Evolutionary conservation across 768 basidiomycete species (phyloP).

Genomic region (Rhizopogon vulgaris): DNA sequence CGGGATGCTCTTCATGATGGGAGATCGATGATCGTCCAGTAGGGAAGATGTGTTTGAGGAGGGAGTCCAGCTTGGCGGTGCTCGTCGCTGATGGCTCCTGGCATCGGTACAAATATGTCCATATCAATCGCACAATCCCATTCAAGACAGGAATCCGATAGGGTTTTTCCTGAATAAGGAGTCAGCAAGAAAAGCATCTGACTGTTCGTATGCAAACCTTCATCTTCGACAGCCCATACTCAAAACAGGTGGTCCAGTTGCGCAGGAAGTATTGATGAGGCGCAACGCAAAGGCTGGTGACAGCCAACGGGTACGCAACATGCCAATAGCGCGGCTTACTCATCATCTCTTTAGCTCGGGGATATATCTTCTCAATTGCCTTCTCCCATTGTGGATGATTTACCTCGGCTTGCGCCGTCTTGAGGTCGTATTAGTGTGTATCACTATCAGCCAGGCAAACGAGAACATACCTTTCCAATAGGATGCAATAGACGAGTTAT

Average conservation of each 20-base stretch:
- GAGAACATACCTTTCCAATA: slow-evolving; percentile 65
- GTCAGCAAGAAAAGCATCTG: slow-evolving; percentile 3
- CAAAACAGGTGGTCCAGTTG: slow-evolving; percentile 73
- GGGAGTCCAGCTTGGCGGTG: slow-evolving; percentile 68
- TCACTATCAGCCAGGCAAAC: not conserved
- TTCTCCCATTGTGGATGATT: slow-evolving; percentile 94
- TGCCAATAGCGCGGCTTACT: slow-evolving; percentile 87
- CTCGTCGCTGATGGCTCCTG: slow-evolving; percentile 77
- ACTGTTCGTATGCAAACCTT: slow-evolving; percentile 47
- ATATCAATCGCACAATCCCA: slow-evolving; percentile 75
- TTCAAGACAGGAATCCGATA: slow-evolving; percentile 70
- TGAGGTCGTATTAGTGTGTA: not conserved
- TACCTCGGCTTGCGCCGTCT: slow-evolving; percentile 94
- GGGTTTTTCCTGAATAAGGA: slow-evolving; percentile 61
- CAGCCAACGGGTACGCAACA: slow-evolving; percentile 76
- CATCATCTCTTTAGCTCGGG: slow-evolving; percentile 80
- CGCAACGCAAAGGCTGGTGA: slow-evolving; percentile 81
- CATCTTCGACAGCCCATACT: slow-evolving; percentile 64
- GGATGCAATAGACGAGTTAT: slow-evolving; percentile 75
- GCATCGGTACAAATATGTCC: slow-evolving; percentile 95
- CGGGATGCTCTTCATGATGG: slow-evolving; percentile 69
- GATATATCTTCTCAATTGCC: slow-evolving; percentile 79
- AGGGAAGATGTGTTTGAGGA: slow-evolving; percentile 79
- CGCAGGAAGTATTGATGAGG: slow-evolving; percentile 81
- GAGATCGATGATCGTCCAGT: slow-evolving; percentile 52